Percentiles rank a stretch among this genome's conserved stretches.
phyloP scores from a whole-genome alignment of 2,329 filamentous ascomycete genomes.

The Arthrobotrys conoides region DNA sequence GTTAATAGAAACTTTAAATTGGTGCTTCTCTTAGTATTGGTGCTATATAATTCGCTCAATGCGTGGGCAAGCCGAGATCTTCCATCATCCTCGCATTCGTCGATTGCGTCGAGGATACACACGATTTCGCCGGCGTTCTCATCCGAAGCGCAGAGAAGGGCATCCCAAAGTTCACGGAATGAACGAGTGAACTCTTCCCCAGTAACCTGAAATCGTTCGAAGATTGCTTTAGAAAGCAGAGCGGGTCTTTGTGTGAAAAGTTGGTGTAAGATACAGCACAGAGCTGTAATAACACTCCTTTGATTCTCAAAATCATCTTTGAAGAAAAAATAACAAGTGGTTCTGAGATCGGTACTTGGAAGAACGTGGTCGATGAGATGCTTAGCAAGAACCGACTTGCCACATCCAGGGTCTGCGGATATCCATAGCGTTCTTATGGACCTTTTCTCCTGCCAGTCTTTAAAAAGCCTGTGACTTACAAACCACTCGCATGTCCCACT shows the following conservation, averaged over 20 bases:
- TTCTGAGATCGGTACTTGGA: conserved; percentile 9
- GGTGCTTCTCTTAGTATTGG: neutral
- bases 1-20: conserved; percentile 67
- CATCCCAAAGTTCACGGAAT: conserved; percentile 41
- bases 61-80: conserved; percentile 62
- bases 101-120: conserved; percentile 68
- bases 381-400: conserved; percentile 68
- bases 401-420: conserved; percentile 69
- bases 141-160: conserved; percentile 10
- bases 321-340: conserved; percentile 25
- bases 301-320: conserved; percentile 19
- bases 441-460: conserved; percentile 34
- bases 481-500: conserved; percentile 34
- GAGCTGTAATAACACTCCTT: conserved; percentile 63
- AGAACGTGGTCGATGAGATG: conserved; percentile 66
- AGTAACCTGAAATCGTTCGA: conserved; percentile 9
- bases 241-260: conserved; percentile 64
- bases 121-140: conserved; percentile 64
- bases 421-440: conserved; percentile 65
- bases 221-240: conserved; percentile 54
- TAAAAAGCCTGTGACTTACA: conserved; percentile 20
- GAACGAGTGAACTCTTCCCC: neutral
- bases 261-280: conserved; percentile 67
- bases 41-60: conserved; percentile 64
- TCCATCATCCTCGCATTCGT: conserved; percentile 66